These are phyloP conservation scores for Coemansia guatemalensis DNA, from an alignment of 192 early-diverging fungal species.

Conservation along the genomic window DNA sequence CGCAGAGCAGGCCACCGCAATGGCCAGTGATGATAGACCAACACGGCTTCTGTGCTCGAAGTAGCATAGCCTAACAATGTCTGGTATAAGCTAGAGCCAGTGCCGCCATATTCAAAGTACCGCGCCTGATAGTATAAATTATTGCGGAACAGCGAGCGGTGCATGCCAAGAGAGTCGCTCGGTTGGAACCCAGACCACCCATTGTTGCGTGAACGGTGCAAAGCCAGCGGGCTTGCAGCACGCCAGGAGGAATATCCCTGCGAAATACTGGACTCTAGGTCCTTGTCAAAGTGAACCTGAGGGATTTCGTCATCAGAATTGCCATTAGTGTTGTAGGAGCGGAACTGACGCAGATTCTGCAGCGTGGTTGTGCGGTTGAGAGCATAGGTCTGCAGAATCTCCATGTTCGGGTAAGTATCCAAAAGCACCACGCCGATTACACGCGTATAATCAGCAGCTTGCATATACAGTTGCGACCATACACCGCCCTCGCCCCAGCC, in stretches of 20 bases:
- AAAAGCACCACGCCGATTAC: constrained; percentile 51
- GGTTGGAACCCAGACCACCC: constrained; percentile 51
- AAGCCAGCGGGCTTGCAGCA: constrained; percentile 46
- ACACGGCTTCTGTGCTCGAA: constrained; percentile 36
- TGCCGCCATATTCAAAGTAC: constrained; percentile 57
- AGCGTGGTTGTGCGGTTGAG: constrained; percentile 53
- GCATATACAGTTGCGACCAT: constrained; percentile 57
- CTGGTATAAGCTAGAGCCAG: constrained; percentile 47
- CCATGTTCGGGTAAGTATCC: constrained; percentile 53
- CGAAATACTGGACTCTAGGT: constrained; percentile 25
- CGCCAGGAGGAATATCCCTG: constrained; percentile 40
- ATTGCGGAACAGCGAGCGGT: constrained; percentile 50
- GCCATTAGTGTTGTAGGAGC: constrained; percentile 15
- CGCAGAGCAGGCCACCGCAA: constrained; percentile 54
- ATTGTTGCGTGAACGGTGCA: constrained; percentile 46
- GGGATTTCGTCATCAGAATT: constrained; percentile 7
- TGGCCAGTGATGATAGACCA: constrained; percentile 55
- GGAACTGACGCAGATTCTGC: constrained; percentile 46
- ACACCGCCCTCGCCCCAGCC: constrained; percentile 58
- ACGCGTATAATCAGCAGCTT: constrained; percentile 41
- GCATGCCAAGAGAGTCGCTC: constrained; percentile 29
- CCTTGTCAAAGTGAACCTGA: constrained; percentile 32
- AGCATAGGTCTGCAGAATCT: constrained; percentile 52
- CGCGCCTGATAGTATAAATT: constrained; percentile 54
- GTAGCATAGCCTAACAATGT: constrained; percentile 29